A percentile compares a stretch with the other conserved stretches of the same genome.
Evolutionary conservation across 176 grass and related monocot genomes (phyloP).

Genomic region (Carex littledalei): DNA sequence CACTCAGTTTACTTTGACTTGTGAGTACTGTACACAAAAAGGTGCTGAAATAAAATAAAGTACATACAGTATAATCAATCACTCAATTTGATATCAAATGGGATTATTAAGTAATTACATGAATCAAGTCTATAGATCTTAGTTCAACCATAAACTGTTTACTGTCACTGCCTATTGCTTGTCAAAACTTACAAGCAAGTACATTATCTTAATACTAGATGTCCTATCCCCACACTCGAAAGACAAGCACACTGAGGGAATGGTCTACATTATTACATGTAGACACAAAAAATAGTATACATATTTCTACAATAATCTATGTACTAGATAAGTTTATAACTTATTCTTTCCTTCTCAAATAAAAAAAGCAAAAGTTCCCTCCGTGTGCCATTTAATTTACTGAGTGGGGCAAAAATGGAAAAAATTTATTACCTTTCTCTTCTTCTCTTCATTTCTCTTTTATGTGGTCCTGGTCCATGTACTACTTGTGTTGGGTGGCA

Average conservation of each 20-base stretch:
- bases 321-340: neutral
- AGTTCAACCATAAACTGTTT: neutral
- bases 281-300: neutral
- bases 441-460: neutral
- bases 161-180: neutral
- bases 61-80: neutral
- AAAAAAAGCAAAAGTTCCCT: neutral
- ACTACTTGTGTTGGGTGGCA: neutral
- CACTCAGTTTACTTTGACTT: neutral
- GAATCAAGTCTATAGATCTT: neutral
- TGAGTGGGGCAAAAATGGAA: neutral
- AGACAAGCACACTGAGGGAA: neutral
- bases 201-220: neutral
- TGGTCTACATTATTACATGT: neutral
- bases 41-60: neutral
- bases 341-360: slow-evolving; percentile 2
- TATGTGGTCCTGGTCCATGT: neutral
- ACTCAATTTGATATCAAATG: slow-evolving; percentile 5
- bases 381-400: slow-evolving; percentile 1
- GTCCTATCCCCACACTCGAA: neutral
- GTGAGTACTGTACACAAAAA: neutral
- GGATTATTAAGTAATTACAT: neutral
- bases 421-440: neutral
- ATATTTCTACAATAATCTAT: slow-evolving; percentile 8
- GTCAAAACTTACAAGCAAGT: neutral